These are phyloP conservation scores for Cyberlindnera amylophila DNA, from an alignment of 805 yeast species.

Conservation along the genomic window DNA sequence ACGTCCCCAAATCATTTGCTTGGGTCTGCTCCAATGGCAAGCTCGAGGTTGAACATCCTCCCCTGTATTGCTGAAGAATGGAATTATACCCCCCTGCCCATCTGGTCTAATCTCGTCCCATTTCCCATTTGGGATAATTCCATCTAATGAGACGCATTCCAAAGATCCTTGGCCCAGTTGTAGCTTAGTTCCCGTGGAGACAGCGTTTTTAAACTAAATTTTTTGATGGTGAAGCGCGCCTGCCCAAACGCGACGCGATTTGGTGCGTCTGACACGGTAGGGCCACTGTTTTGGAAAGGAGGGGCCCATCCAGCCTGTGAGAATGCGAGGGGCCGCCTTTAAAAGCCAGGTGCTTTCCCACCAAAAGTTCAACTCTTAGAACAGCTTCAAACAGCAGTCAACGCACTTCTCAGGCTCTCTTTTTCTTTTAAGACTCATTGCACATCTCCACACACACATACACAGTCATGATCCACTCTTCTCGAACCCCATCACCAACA, in stretches of 20 bases:
- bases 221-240: no score
- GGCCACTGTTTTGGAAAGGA: conserved; percentile 14
- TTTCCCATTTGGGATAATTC: background rate
- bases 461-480: conserved; percentile 5
- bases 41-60: conserved; percentile 19
- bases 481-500: conserved; percentile 22
- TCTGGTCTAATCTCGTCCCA: no score
- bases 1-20: conserved; percentile 11
- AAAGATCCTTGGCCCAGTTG: background rate
- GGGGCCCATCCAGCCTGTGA: background rate
- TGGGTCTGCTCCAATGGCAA: conserved; percentile 23
- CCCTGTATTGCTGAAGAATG: conserved; percentile 10
- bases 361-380: no score
- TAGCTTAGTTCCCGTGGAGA: conserved; percentile 3
- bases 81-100: background rate
- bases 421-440: no score
- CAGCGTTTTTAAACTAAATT: no score
- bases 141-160: background rate
- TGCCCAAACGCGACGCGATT: background rate
- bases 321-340: background rate
- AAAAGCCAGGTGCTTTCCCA: background rate
- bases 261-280: conserved; percentile 8
- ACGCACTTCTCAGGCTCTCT: no score
- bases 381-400: no score
- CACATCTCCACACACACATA: no score